Evolutionary conservation across 495 filamentous ascomycete genomes (phyloP).

Genomic region (Opeltia flavorubescens): DNA sequence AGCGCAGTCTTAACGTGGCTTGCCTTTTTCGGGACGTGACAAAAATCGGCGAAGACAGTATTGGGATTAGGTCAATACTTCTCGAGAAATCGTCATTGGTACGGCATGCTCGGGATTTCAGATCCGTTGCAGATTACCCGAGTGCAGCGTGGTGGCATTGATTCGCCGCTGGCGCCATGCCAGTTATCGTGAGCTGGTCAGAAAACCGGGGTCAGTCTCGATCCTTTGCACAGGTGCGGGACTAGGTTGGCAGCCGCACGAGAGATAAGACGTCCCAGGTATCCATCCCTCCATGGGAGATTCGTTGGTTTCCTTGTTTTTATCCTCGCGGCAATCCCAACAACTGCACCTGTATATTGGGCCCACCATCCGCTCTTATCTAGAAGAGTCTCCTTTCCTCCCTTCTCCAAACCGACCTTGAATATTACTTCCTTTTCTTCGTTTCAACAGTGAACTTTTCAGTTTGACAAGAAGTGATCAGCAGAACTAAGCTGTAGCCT

Average conservation of each 20-base stretch:
- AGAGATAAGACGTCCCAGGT: neutral
- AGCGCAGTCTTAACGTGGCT: neutral
- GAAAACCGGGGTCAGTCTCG: too few relatives aligned
- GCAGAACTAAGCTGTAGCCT: neutral
- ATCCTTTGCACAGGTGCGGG: neutral
- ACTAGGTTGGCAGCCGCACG: neutral
- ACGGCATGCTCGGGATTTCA: neutral
- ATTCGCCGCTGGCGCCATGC: neutral
- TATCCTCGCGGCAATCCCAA: neutral
- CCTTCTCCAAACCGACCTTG: neutral
- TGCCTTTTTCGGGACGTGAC: neutral
- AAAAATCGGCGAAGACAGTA: neutral
- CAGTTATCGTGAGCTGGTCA: conserved; percentile 1
- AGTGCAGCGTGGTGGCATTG: neutral
- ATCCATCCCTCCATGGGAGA: neutral
- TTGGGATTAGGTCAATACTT: neutral
- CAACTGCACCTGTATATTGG: too few relatives aligned
- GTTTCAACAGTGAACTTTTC: neutral
- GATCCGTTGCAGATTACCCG: neutral
- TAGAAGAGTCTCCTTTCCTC: neutral
- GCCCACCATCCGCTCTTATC: neutral
- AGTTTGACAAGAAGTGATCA: neutral
- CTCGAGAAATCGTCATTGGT: neutral
- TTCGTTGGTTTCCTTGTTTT: neutral
- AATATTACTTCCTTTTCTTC: neutral